phyloP scores from a whole-genome alignment of 2,329 filamentous ascomycete species.

The Nannizziopsis arthrosporioides region DNA sequence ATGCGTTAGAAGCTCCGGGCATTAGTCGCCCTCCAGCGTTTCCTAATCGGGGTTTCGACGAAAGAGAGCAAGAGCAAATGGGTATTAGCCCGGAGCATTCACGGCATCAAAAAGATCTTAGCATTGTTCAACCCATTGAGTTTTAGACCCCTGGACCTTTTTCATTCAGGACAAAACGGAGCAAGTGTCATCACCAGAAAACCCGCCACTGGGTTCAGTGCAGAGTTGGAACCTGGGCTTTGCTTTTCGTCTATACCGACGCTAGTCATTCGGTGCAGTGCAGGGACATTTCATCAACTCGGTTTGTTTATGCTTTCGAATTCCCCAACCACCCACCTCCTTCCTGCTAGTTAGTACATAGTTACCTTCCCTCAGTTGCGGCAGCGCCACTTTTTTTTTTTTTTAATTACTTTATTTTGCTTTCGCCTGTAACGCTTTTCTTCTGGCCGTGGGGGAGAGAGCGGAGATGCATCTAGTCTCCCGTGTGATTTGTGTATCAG shows the following conservation, averaged over 20 bases:
- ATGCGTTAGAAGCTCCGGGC: neutral
- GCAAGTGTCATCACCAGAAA: conserved; percentile 13
- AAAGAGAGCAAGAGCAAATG: no score
- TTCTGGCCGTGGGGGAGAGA: neutral
- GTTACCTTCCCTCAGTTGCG: no score
- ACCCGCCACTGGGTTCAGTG: conserved; percentile 1
- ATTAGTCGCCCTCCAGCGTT: conserved; percentile 8
- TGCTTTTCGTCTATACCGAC: no score
- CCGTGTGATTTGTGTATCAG: conserved; percentile 2
- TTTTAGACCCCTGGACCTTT: conserved; percentile 11
- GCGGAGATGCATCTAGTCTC: neutral
- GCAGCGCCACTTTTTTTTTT: no score
- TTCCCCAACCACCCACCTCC: conserved; percentile 2
- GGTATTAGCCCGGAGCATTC: no score
- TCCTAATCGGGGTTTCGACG: neutral
- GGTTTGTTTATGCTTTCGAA: conserved; percentile 12
- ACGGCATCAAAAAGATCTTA: neutral
- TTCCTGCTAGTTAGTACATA: neutral
- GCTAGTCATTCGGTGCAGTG: neutral
- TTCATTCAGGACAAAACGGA: conserved; percentile 15
- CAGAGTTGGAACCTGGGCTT: no score
- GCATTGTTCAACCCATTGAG: conserved; percentile 4
- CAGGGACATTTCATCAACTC: conserved; percentile 4
- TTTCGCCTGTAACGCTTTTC: no score
- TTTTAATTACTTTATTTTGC: no score